Evolutionary conservation across 768 basidiomycete genomes (phyloP), one percentile per base, ranked within the genome.

Genomic region (Cytidiella melzeri): DNA sequence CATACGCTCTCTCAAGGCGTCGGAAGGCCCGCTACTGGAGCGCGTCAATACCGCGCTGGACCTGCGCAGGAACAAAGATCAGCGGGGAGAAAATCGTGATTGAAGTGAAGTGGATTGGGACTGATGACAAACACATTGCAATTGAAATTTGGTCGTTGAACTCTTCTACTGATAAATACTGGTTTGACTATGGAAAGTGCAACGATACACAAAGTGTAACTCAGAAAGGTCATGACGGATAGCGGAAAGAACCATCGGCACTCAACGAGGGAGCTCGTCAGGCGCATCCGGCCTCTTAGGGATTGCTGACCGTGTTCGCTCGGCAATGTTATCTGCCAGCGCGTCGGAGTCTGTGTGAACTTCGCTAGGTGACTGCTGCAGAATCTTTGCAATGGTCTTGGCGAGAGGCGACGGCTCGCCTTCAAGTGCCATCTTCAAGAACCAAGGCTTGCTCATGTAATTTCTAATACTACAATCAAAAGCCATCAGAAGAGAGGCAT

Each of bases 371-470:
- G 56, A 57, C 19, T 53, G 37, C 51, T 61, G 61, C 40, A 77
- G 56, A 13, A 73, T 61, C 18, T 64, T 56, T 0, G 73, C 62
- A 54, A 87, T 84, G 21, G 63, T 63, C 3, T 64, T 62, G 18
- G 80, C 75, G 26, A 84, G 69, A 4, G 75, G 69, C 2, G 84
- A 75, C 0, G 78, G 75, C 50, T 79, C 75, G 0, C 72, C 66
- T 37, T 74, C 66, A 56, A 84, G 65, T 4, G 82, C 79, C 58
- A 84, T 79, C 53, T 83, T 73, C 54, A 92, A 67, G 69, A 94
- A 94, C 92, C 92, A 95, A 10, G 83, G 78, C 61, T 92, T 94
- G 69, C 86, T 87, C 81, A 95, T 93, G 62, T 95, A 95, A 64
- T 95, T 95, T 57, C 92, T 79, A 47, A 96, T 83, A 1, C 93